A percentile compares a stretch with the other conserved stretches of the same genome.
phyloP scores from a whole-genome alignment of 2,329 filamentous ascomycete genomes.

The Penicillium sp. region DNA sequence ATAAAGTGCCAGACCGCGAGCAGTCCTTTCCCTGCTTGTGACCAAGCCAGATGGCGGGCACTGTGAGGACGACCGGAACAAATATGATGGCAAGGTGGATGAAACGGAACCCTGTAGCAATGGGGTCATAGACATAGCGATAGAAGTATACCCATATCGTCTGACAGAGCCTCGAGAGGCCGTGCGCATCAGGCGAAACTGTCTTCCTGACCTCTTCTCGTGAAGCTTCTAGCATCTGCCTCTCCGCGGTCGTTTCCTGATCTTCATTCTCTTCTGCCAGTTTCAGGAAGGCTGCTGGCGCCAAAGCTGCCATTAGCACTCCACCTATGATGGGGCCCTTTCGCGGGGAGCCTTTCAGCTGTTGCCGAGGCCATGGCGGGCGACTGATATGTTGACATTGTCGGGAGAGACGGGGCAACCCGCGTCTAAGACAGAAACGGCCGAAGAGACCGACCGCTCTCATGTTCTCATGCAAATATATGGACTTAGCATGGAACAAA shows the following conservation, averaged over 20 bases:
- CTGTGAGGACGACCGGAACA: conserved; percentile 75
- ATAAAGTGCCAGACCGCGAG: conserved; percentile 76
- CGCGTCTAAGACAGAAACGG: conserved; percentile 49
- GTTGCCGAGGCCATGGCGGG: conserved; percentile 25
- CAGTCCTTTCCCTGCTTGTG: conserved; percentile 61
- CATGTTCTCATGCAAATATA: conserved; percentile 41
- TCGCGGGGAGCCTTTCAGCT: conserved; percentile 16
- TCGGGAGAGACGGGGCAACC: conserved; percentile 33
- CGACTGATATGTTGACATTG: conserved; percentile 30
- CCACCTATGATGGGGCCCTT: conserved; percentile 28
- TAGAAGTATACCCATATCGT: conserved; percentile 66
- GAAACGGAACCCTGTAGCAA: conserved; percentile 84
- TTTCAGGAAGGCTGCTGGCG: conserved; percentile 57
- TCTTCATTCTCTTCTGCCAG: conserved; percentile 51
- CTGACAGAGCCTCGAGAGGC: conserved; percentile 57
- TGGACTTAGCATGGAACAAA: conserved; percentile 10
- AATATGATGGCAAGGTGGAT: conserved; percentile 84
- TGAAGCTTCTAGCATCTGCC: conserved; percentile 81
- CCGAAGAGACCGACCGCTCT: conserved; percentile 48
- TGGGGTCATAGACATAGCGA: conserved; percentile 60
- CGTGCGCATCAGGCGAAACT: conserved; percentile 59
- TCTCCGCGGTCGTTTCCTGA: conserved; percentile 66
- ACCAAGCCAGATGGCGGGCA: conserved; percentile 80
- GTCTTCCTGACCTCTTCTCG: conserved; percentile 70
- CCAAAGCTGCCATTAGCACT: conserved; percentile 47